Evolutionary conservation across 345 rosid species (phyloP), one percentile per base, ranked within the genome.

Genomic region (Geranium brycei): DNA sequence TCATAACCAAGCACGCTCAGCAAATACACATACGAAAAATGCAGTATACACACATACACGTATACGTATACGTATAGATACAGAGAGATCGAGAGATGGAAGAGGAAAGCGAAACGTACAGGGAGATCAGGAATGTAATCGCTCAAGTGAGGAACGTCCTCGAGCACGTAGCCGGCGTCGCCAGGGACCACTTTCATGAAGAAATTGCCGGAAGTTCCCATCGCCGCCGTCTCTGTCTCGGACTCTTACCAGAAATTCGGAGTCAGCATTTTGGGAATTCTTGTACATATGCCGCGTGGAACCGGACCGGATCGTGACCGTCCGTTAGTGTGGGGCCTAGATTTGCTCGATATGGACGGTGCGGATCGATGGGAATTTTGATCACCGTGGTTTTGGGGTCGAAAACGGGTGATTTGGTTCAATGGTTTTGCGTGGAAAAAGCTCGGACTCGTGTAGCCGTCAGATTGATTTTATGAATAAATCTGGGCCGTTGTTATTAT

Each of bases 131-230:
- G 71, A 76, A 88, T 70, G 80, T 83, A 91, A 80, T 91, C 95
- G 60, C 73, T 70, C 38, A 87, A 61, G 58, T 89, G 96, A 78
- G 91, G 93, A 64, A 89, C 85, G 68, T 87, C 91, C 78, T 89
- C 86, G 69, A 89, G 91, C 1, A 85, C 78, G 61, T 79, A 89
- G 57, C 96, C 95, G 57, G 72, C 83, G 14, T 67, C 68, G 28
- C 89, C 91, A 31, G 73, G 38, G 41, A 79, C 78, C 64, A 76
- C 10, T 72, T 81, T 83, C 32, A 64, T 68, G 30, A 67, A 62
- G 60, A 32, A 19, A 15, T 57, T 47, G 53, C 53, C 15, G 15
- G 53, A 11, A 47, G 15, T 2, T 7, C 53, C 14, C 53, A 47
- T 47, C 53, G 53, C 53, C 15, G 14, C 53, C 15, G 53, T 47